Evolutionary conservation across 164 flowering plant genomes (phyloP), one percentile per base, ranked within the genome.

Genomic region (Liriodendron chinense): DNA sequence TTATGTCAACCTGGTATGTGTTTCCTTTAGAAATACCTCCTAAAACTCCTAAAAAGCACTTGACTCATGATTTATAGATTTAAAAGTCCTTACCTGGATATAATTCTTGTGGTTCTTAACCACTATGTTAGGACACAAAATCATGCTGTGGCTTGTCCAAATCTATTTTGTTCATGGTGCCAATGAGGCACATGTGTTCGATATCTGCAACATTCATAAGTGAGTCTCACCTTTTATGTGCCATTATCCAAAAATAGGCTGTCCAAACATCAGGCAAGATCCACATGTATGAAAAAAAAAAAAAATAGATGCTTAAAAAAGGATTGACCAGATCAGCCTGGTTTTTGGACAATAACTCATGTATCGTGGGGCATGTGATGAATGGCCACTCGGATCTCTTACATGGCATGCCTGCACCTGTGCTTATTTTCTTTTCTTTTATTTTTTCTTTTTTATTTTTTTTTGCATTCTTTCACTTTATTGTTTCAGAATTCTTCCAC

Each of bases 1-100:
- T 83, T 94, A 96, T 84, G 99, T 94, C 53, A 96, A 96, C 83
- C 80, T 79, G 82, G 99, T 90, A 75, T 68, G 20, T 28, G n/a
- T 64, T 12, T 25, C 47, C 26, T 53, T 53, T 10, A 16, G 12
- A 16, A 53, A 16, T 16, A 8, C 18, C 4, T 53, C 59, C 13
- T 53, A 7, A n/a, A n/a, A n/a, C 4, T 53, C 59, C 13, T 53
- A 53, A 53, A 53, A 12, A 16, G 10, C 16, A 53, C 59, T 12
- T 13, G 18, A 53, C 59, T 53, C 10, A 53, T 53, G 18, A 53
- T 16, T 53, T 53, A 53, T 12, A 9, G 18, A 53, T 14, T 53
- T 53, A 12, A 53, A 12, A 16, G 9, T 12, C 59, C 13, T 16
- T 53, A 53, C 2, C 9, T 53, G 59, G 59, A 53, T 53, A 53